Evolutionary conservation across 495 filamentous ascomycete species (phyloP).

Genomic region (Alectoria sarmentosa): DNA sequence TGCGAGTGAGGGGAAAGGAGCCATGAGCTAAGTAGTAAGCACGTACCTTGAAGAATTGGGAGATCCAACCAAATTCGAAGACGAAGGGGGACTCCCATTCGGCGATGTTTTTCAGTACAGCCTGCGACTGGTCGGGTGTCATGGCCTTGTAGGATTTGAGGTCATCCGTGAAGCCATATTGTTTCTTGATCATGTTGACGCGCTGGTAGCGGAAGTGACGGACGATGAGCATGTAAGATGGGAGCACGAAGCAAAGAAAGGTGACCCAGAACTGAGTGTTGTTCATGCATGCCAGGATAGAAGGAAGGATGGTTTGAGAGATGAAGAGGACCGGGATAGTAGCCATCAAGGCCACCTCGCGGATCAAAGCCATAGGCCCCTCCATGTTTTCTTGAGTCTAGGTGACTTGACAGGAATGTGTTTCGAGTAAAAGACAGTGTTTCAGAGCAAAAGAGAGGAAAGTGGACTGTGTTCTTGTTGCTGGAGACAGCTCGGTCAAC

Average conservation of each 20-base stretch:
- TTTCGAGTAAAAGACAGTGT: background rate
- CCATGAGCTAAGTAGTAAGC: background rate
- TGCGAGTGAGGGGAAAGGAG: background rate
- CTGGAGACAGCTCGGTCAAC: background rate
- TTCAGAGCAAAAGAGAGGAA: background rate
- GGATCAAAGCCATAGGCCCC: background rate
- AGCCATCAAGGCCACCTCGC: background rate
- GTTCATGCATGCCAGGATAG: background rate
- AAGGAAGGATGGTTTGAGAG: background rate
- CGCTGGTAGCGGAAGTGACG: constrained; percentile 19
- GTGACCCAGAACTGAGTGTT: background rate
- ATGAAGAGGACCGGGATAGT: background rate
- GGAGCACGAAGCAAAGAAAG: background rate
- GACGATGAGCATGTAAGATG: constrained; percentile 10
- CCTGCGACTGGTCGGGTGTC: constrained; percentile 26
- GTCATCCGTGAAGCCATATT: constrained; percentile 25
- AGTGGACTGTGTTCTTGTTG: background rate
- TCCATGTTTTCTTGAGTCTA: background rate
- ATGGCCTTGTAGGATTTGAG: constrained; percentile 22
- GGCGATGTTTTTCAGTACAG: constrained; percentile 25
- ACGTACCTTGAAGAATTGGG: constrained; percentile 28
- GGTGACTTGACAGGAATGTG: background rate
- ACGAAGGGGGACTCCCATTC: constrained; percentile 27
- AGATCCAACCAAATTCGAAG: constrained; percentile 28
- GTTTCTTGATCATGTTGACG: constrained; percentile 25